phyloP scores from a whole-genome alignment of 768 basidiomycete species.

The Dacryopinax primogenitus region DNA sequence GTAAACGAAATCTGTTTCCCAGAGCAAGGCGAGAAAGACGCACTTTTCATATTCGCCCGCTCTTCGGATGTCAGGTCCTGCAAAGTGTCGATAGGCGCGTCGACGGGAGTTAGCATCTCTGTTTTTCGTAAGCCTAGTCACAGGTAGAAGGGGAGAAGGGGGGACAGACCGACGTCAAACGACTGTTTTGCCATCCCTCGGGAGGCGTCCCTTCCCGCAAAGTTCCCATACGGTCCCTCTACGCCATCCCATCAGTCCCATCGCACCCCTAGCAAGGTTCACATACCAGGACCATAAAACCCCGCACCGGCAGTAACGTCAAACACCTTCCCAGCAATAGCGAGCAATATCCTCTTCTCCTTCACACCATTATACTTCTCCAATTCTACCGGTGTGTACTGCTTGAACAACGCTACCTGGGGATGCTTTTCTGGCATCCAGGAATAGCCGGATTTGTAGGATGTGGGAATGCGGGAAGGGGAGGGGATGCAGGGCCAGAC shows the following conservation, averaged over 20 bases:
- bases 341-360: conserved; percentile 64
- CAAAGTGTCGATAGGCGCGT: conserved; percentile 74
- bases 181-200: conserved; percentile 97
- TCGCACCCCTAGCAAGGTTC: conserved; percentile 14
- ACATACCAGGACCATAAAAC: conserved; percentile 90
- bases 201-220: conserved; percentile 92
- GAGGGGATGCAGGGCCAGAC: conserved; percentile 47
- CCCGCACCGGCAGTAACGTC: conserved; percentile 80
- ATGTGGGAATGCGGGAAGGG: conserved; percentile 35
- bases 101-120: conserved; percentile 86
- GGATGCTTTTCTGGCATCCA: conserved; percentile 83
- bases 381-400: conserved; percentile 68
- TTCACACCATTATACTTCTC: conserved; percentile 51
- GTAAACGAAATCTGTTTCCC: no score
- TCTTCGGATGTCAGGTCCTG: conserved; percentile 72
- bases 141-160: neutral
- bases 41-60: conserved; percentile 83
- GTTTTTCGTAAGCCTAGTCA: conserved; percentile 13
- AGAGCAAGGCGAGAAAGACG: conserved; percentile 15
- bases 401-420: conserved; percentile 60
- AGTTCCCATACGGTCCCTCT: conserved; percentile 97
- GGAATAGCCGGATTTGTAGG: conserved; percentile 75
- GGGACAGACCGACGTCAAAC: conserved; percentile 64
- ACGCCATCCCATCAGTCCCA: conserved; percentile 8
- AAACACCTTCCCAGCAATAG: conserved; percentile 78